Evolutionary conservation across 371 early-diverging fungal species (phyloP).

Genomic region (Dichotomocladium elegans): DNA sequence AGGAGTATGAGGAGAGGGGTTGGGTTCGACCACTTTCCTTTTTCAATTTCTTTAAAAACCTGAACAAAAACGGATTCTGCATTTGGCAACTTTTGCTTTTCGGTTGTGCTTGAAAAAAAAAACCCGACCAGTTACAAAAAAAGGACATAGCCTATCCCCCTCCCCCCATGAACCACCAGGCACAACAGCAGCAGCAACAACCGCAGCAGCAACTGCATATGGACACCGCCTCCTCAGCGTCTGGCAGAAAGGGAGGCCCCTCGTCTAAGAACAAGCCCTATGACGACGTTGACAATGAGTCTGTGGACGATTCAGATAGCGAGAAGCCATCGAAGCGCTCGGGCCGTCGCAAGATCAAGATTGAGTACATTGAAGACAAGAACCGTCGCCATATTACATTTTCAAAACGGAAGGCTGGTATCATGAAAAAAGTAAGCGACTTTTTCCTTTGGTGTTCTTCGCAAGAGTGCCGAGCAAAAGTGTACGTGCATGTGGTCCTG

Average conservation of each 20-base stretch:
- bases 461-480: not conserved
- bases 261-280: constrained; percentile 7
- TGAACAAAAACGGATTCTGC: too few species aligned
- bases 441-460: too few species aligned
- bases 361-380: constrained; percentile 96
- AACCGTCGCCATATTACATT: constrained; percentile 96
- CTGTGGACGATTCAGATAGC: constrained; percentile 34
- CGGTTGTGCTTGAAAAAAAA: constrained; percentile 1
- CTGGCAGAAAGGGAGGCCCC: too few species aligned
- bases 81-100: constrained; percentile 4
- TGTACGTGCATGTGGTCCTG: not conserved
- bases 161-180: too few species aligned
- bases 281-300: constrained; percentile 29
- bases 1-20: too few species aligned
- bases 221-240: not conserved
- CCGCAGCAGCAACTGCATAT: constrained; percentile 4
- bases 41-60: too few species aligned
- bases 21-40: too few species aligned
- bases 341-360: constrained; percentile 93
- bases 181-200: constrained; percentile 1
- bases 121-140: too few species aligned
- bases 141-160: too few species aligned
- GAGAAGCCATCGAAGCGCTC: constrained; percentile 62
- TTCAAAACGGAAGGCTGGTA: constrained; percentile 97
- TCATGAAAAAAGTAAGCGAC: constrained; percentile 95